Conservation (phyloP, 257 asterid genomes). For the Coffea canephora region DNA sequence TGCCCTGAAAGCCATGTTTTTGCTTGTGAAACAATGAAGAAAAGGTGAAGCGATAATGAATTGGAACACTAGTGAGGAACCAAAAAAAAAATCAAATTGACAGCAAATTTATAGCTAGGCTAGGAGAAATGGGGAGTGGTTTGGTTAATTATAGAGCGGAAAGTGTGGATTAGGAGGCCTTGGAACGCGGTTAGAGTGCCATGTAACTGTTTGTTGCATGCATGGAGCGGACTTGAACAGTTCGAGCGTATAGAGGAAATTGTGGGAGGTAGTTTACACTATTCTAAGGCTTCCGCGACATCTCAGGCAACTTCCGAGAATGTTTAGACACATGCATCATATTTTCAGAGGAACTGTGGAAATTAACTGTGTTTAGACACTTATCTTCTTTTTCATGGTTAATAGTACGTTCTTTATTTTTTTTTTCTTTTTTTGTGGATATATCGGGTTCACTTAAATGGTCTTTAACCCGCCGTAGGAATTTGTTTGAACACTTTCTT, state of each 20-base stretch:
- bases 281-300: neutral
- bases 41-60: neutral
- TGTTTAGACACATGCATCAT: too few relatives aligned
- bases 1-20: conserved; percentile 14
- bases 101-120: neutral
- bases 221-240: neutral
- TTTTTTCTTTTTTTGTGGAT: too few relatives aligned
- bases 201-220: neutral
- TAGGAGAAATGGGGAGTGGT: neutral
- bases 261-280: conserved; percentile 1
- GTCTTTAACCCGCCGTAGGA: too few relatives aligned
- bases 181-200: neutral
- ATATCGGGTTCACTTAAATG: too few relatives aligned
- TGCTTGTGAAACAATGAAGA: too few relatives aligned
- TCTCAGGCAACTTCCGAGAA: neutral
- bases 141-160: conserved; percentile 3
- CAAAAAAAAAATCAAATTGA: neutral
- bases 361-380: too few relatives aligned
- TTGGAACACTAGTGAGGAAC: neutral
- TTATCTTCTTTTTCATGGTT: neutral
- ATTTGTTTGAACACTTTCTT: too few relatives aligned
- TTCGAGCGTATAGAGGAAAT: neutral
- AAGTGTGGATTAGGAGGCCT: neutral
- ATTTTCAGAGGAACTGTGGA: neutral
- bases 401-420: too few relatives aligned